Percentiles rank a stretch among this genome's conserved stretches.
phyloP scores from a whole-genome alignment of 2,329 filamentous ascomycete genomes.

The Xylaria sp. region DNA sequence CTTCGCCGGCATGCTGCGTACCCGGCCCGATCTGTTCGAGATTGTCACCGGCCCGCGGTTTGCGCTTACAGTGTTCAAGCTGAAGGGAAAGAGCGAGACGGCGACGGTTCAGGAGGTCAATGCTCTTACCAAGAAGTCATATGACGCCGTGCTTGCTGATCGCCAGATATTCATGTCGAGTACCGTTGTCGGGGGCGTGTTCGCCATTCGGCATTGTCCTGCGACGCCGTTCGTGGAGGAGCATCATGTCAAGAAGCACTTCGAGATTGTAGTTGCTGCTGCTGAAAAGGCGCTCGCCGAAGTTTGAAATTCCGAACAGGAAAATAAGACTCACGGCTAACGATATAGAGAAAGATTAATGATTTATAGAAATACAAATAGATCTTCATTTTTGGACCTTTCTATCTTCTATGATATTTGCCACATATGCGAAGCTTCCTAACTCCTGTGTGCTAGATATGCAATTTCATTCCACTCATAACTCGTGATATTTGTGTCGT shows the following conservation, averaged over 20 bases:
- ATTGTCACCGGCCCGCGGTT: constrained; percentile 80
- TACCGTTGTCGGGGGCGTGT: constrained; percentile 75
- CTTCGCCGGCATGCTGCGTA: constrained; percentile 70
- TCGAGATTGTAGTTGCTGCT: constrained; percentile 74
- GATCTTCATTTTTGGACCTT: constrained; percentile 10
- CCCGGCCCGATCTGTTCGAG: constrained; percentile 75
- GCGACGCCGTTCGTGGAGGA: constrained; percentile 76
- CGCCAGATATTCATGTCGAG: constrained; percentile 87
- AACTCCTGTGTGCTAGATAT: constrained; percentile 2
- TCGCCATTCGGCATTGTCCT: constrained; percentile 84
- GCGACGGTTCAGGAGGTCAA: constrained; percentile 65
- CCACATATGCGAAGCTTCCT: background rate
- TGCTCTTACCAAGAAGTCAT: constrained; percentile 76
- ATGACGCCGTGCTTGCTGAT: constrained; percentile 75
- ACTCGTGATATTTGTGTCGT: background rate
- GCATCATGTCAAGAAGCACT: constrained; percentile 76
- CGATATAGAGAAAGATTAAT: constrained; percentile 18
- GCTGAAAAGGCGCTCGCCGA: constrained; percentile 65
- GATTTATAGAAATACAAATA: constrained; percentile 10
- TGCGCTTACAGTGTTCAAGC: constrained; percentile 76
- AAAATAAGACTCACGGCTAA: constrained; percentile 16
- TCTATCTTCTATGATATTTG: constrained; percentile 5
- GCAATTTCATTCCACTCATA: constrained; percentile 16
- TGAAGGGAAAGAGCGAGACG: constrained; percentile 45
- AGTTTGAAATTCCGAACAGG: constrained; percentile 22